Percentiles rank a stretch among this genome's conserved stretches.
Conservation (phyloP, 2,329 filamentous ascomycete species). For the Tolypocladium tundrense region DNA sequence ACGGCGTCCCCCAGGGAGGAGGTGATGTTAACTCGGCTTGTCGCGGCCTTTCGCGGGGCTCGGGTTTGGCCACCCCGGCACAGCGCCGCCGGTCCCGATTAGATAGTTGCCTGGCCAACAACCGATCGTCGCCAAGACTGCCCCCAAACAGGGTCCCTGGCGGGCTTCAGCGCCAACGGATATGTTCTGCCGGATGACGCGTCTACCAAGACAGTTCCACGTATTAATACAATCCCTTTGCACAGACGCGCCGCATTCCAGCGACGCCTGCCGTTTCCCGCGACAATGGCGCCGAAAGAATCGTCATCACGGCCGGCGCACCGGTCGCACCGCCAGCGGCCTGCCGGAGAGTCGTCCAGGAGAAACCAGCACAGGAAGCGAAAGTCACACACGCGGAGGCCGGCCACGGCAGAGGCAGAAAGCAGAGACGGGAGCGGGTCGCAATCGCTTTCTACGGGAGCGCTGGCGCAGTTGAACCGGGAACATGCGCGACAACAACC, state of each 20-base stretch:
- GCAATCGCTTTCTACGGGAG: conserved; percentile 35
- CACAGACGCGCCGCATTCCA: conserved; percentile 12
- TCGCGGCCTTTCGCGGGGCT: conserved; percentile 22
- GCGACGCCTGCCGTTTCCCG: conserved; percentile 5
- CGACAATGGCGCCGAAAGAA: conserved; percentile 24
- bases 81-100: conserved; percentile 8
- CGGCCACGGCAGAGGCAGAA: conserved; percentile 23
- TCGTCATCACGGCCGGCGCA: conserved; percentile 18
- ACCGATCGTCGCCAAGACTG: background rate
- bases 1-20: background rate
- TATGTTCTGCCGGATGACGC: background rate
- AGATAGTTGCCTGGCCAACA: conserved; percentile 34
- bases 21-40: conserved; percentile 26
- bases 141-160: background rate
- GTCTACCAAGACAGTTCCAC: background rate
- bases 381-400: conserved; percentile 20
- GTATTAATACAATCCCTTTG: background rate
- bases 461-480: conserved; percentile 56
- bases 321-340: conserved; percentile 15
- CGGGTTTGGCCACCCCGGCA: conserved; percentile 4
- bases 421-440: conserved; percentile 15
- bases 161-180: background rate
- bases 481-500: conserved; percentile 43
- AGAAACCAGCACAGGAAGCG: conserved; percentile 26
- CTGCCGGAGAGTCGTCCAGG: conserved; percentile 15